These are phyloP conservation scores for Syncephalastrum contaminatum DNA, from an alignment of 371 early-diverging fungal genomes.

Conservation along the genomic window DNA sequence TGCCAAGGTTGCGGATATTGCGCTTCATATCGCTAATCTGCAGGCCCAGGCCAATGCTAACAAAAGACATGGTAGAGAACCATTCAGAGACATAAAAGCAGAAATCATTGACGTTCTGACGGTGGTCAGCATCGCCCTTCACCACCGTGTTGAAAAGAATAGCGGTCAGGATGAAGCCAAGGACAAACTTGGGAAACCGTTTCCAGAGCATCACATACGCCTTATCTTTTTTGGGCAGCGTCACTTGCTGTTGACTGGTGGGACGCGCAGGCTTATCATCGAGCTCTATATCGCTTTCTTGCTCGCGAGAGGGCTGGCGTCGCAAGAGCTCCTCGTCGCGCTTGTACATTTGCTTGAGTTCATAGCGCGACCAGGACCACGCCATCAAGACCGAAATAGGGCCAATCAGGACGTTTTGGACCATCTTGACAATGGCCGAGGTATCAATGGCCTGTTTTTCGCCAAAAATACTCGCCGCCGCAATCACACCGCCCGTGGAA, in stretches of 20 bases:
- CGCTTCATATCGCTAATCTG: constrained; percentile 54
- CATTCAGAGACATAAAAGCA: constrained; percentile 64
- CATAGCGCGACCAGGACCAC: constrained; percentile 57
- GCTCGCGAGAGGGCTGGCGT: neutral
- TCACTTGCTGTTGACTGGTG: constrained; percentile 10
- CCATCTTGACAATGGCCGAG: constrained; percentile 64
- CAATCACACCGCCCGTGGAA: constrained; percentile 68
- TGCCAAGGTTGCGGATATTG: constrained; percentile 50
- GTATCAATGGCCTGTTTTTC: constrained; percentile 55
- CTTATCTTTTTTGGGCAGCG: constrained; percentile 22
- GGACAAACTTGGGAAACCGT: constrained; percentile 64
- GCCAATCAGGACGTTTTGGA: constrained; percentile 64
- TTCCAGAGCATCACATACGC: constrained; percentile 49
- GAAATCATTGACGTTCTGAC: constrained; percentile 44
- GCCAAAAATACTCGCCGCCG: constrained; percentile 62
- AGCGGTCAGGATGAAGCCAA: constrained; percentile 61
- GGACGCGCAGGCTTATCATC: constrained; percentile 1
- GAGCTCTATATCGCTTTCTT: constrained; percentile 12
- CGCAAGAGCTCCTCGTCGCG: constrained; percentile 22
- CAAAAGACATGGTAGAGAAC: constrained; percentile 64
- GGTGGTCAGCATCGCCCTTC: constrained; percentile 23
- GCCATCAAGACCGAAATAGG: constrained; percentile 60
- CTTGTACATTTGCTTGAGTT: constrained; percentile 34
- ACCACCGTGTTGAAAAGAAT: constrained; percentile 59
- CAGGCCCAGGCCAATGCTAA: constrained; percentile 58